Evolutionary conservation across 2,329 filamentous ascomycete genomes (phyloP).

Genomic region (Sporothrix luriei): DNA sequence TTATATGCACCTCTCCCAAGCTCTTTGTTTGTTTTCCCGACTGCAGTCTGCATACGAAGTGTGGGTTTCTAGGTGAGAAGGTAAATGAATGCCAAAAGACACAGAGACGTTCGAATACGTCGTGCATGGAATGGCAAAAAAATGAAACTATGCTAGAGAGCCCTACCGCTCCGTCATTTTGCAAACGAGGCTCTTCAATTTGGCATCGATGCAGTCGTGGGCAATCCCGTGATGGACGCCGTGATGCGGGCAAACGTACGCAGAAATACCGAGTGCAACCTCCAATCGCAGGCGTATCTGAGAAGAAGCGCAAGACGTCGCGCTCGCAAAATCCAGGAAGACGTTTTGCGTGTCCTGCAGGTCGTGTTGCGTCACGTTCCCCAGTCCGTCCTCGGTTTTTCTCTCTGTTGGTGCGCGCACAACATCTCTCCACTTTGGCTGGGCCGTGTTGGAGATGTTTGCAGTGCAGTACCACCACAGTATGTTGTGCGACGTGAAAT

Average conservation of each 20-base stretch:
- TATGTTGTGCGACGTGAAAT: no score
- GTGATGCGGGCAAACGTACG: neutral
- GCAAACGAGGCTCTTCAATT: neutral
- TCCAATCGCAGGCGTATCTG: neutral
- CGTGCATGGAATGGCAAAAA: neutral
- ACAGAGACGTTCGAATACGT: no score
- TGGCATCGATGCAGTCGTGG: neutral
- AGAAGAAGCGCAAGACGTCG: neutral
- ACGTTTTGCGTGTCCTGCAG: neutral
- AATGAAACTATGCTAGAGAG: neutral
- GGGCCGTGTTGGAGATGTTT: neutral
- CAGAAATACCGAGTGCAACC: neutral
- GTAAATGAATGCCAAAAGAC: neutral
- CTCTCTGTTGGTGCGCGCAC: conserved; percentile 1
- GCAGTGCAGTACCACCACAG: neutral
- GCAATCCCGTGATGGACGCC: neutral
- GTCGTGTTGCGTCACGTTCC: neutral
- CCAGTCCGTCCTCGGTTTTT: neutral
- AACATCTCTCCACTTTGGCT: neutral
- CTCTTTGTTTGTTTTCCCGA: neutral
- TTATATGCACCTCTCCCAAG: neutral
- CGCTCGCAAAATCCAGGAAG: neutral
- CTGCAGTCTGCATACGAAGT: conserved; percentile 8
- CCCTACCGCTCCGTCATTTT: no score
- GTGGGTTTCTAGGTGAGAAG: neutral